phyloP scores from a whole-genome alignment of 495 filamentous ascomycete genomes.

The Hypoxylon fuscum region DNA sequence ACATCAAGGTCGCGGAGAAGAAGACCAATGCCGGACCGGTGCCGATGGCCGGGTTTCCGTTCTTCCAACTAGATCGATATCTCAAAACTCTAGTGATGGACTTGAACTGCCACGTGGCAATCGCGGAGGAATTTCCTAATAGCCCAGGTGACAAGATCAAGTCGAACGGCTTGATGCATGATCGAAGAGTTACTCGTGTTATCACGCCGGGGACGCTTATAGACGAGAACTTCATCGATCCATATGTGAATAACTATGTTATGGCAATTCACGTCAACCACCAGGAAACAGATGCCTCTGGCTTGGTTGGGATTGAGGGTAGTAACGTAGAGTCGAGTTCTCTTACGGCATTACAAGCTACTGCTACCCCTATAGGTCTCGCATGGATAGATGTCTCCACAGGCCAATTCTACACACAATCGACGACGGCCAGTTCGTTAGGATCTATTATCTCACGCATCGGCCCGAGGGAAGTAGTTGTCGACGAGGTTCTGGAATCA shows the following conservation, averaged over 20 bases:
- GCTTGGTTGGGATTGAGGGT: conserved; percentile 4
- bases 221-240: conserved; percentile 96
- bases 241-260: conserved; percentile 90
- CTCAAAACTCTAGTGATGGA: conserved; percentile 94
- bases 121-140: conserved; percentile 90
- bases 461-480: conserved; percentile 82
- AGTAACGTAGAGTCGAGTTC: conserved; percentile 14
- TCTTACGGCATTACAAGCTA: conserved; percentile 18
- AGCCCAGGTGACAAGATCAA: conserved; percentile 70
- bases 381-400: conserved; percentile 97
- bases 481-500: conserved; percentile 69
- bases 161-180: conserved; percentile 79
- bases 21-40: conserved; percentile 77
- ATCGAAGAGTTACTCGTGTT: conserved; percentile 83
- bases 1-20: conserved; percentile 86
- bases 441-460: conserved; percentile 82
- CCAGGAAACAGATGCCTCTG: conserved; percentile 22
- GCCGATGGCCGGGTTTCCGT: conserved; percentile 93
- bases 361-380: conserved; percentile 69
- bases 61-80: conserved; percentile 88
- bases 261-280: conserved; percentile 71
- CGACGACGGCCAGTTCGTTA: conserved; percentile 75
- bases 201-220: conserved; percentile 95
- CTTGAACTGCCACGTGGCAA: conserved; percentile 86
- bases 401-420: conserved; percentile 89